Percentiles rank a stretch among this genome's conserved stretches.
phyloP scores from a whole-genome alignment of 371 early-diverging fungal species.

The Globomyces sp. region DNA sequence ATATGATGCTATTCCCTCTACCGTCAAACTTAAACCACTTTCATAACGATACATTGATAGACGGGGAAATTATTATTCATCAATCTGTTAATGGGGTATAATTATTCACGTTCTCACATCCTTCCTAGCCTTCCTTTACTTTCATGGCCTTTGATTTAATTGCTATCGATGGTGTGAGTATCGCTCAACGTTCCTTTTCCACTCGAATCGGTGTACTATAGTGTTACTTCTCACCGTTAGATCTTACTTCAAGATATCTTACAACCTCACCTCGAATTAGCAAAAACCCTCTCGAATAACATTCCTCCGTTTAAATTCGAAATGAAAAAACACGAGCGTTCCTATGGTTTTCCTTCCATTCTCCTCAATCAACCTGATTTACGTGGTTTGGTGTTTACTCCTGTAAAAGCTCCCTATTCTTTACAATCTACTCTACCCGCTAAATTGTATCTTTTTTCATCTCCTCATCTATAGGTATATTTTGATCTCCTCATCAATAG shows the following conservation, averaged over 20 bases:
- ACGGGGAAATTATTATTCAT: conserved; percentile 90
- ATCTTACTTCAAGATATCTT: conserved; percentile 60
- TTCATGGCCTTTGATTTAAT: conserved; percentile 72
- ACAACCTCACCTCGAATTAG: conserved; percentile 61
- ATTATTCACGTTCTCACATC: neutral
- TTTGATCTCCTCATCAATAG: neutral
- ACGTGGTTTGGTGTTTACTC: conserved; percentile 22
- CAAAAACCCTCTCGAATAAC: conserved; percentile 43
- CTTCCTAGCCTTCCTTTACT: neutral
- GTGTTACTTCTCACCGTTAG: conserved; percentile 3
- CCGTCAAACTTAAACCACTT: conserved; percentile 40
- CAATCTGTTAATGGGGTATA: conserved; percentile 52
- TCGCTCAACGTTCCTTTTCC: conserved; percentile 57
- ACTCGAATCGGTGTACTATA: conserved; percentile 71
- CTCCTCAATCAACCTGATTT: conserved; percentile 36
- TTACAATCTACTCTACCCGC: neutral
- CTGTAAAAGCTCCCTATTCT: conserved; percentile 19
- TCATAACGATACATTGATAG: conserved; percentile 79
- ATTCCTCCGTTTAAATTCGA: conserved; percentile 55
- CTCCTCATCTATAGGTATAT: conserved; percentile 6
- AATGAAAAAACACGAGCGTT: conserved; percentile 34
- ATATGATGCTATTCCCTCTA: conserved; percentile 13
- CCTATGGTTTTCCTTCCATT: conserved; percentile 36
- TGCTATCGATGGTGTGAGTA: conserved; percentile 49
- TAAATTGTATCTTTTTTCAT: too few relatives aligned